Percentiles rank a stretch among this genome's conserved stretches.
These are phyloP conservation scores for Przewalskia tangutica DNA, from an alignment of 257 asterid species.

Conservation along the genomic window DNA sequence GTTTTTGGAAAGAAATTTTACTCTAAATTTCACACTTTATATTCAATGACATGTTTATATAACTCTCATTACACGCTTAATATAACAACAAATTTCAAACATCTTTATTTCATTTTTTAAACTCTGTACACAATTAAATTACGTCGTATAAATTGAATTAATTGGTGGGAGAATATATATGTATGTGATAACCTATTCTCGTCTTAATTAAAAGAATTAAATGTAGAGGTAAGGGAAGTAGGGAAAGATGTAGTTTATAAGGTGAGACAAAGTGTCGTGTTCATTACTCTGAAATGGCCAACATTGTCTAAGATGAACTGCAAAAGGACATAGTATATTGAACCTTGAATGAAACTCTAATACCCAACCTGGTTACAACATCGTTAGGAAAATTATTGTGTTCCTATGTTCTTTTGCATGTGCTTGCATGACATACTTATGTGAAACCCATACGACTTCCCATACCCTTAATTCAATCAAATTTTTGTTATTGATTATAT, in stretches of 20 bases:
- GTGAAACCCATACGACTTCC: background rate
- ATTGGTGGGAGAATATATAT: background rate
- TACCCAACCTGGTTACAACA: background rate
- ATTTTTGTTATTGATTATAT: background rate
- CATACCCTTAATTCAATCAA: background rate
- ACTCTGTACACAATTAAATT: background rate
- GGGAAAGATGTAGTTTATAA: background rate
- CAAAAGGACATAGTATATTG: background rate
- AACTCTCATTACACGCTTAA: background rate
- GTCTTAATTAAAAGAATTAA: background rate
- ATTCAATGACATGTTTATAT: background rate
- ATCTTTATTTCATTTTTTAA: background rate
- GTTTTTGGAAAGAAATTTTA: background rate
- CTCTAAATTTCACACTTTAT: background rate
- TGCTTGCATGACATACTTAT: constrained; percentile 4
- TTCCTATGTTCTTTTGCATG: background rate
- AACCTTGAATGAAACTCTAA: background rate
- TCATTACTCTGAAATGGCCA: background rate
- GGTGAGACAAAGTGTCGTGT: background rate
- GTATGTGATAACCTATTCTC: background rate
- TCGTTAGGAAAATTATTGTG: background rate
- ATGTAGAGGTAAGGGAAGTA: background rate
- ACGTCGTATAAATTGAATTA: background rate
- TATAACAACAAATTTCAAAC: background rate
- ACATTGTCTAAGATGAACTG: background rate